Evolutionary conservation across 192 early-diverging fungal species (phyloP).

Genomic region (Phycomyces blakesleeanus): DNA sequence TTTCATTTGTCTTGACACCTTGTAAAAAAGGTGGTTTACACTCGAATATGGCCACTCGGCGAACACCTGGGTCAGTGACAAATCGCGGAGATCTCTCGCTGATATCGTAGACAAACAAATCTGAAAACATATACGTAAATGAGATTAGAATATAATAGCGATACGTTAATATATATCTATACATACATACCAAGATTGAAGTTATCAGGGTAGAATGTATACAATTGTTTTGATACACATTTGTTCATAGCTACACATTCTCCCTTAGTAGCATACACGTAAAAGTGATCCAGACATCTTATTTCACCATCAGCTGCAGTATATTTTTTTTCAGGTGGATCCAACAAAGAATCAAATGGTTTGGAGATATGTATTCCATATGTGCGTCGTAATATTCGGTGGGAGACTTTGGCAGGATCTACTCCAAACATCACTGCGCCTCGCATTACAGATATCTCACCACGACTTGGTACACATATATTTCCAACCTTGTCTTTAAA

Average conservation of each 20-base stretch:
- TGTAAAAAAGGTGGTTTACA: constrained; percentile 28
- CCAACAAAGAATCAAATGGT: constrained; percentile 36
- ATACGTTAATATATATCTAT: too few species aligned
- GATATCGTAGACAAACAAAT: constrained; percentile 25
- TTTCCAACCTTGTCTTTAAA: constrained; percentile 30
- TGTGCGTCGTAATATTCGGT: constrained; percentile 37
- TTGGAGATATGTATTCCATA: constrained; percentile 42
- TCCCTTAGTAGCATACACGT: neutral
- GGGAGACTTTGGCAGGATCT: constrained; percentile 32
- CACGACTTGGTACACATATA: constrained; percentile 39
- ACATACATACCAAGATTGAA: neutral
- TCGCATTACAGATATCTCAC: constrained; percentile 44
- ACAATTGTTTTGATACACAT: too few species aligned
- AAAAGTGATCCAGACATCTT: constrained; percentile 31
- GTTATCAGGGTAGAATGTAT: too few species aligned
- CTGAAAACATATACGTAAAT: constrained; percentile 1
- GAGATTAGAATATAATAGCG: too few species aligned
- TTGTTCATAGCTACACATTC: too few species aligned
- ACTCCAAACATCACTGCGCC: constrained; percentile 45
- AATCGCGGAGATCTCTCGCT: constrained; percentile 21
- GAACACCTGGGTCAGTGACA: constrained; percentile 21
- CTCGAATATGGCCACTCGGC: constrained; percentile 24
- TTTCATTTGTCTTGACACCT: constrained; percentile 33
- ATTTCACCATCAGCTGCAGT: neutral
- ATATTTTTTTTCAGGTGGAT: constrained; percentile 30